Percentiles rank a stretch among this genome's conserved stretches.
Conservation (phyloP, 78 protist species). For the Dictyostelium discoideum region DNA sequence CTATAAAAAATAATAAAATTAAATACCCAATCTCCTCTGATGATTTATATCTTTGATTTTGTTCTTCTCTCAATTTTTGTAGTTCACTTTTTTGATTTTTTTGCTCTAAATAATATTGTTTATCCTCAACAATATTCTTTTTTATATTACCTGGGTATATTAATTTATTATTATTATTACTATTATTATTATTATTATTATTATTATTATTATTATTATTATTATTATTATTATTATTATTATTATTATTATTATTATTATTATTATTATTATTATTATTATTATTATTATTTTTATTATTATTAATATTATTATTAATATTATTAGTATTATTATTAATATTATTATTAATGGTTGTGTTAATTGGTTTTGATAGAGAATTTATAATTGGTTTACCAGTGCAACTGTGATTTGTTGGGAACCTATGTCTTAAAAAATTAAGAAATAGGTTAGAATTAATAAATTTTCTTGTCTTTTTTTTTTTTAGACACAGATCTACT, state of each 20-base stretch:
- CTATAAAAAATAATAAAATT: neutral
- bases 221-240: constrained; percentile 14
- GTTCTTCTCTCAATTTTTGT: constrained; percentile 26
- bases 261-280: constrained; percentile 1
- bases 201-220: constrained; percentile 7
- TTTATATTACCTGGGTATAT: neutral
- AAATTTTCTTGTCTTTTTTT: no score
- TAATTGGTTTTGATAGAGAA: neutral
- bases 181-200: constrained; percentile 9
- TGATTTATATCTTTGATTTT: constrained; percentile 22
- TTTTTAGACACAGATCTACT: neutral
- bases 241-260: neutral
- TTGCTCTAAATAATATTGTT: neutral
- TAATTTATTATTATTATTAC: neutral
- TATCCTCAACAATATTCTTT: neutral
- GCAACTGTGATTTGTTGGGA: constrained; percentile 60
- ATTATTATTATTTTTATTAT: neutral
- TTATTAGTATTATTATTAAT: constrained; percentile 3
- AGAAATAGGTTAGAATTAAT: neutral
- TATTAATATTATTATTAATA: constrained; percentile 8
- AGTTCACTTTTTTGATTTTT: constrained; percentile 25
- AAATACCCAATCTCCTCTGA: neutral
- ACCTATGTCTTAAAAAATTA: constrained; percentile 26
- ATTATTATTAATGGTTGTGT: no score
- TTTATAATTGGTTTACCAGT: neutral